Percentiles rank a stretch among this genome's conserved stretches.
Conservation (phyloP, 1,139 yeast species). For the Protomyces pachydermus region DNA sequence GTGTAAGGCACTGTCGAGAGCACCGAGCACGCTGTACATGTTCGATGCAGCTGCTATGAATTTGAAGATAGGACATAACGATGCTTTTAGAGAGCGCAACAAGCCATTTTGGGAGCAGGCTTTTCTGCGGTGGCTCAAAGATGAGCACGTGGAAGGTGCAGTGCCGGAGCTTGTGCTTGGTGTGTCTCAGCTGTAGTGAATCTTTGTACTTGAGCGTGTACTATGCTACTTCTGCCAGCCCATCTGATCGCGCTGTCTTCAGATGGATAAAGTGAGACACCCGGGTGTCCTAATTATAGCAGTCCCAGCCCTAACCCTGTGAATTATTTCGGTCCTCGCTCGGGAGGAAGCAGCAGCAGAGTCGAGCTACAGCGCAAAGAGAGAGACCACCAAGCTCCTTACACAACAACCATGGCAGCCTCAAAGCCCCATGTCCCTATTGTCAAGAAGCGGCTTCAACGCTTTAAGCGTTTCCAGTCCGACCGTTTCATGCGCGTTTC, state of each 20-base stretch:
- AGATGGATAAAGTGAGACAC: not conserved
- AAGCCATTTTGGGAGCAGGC: not conserved
- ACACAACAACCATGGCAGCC: constrained; percentile 66
- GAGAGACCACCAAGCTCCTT: no score
- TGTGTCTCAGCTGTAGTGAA: not conserved
- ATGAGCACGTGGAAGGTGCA: not conserved
- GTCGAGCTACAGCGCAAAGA: no score
- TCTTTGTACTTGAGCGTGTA: no score
- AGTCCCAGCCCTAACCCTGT: not conserved
- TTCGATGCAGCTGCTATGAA: not conserved
- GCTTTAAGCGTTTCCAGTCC: constrained; percentile 99
- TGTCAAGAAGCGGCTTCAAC: constrained; percentile 98
- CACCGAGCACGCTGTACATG: not conserved
- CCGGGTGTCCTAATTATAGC: not conserved
- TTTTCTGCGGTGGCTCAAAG: not conserved
- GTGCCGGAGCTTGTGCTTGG: not conserved
- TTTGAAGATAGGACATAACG: not conserved
- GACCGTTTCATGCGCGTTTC: constrained; percentile 98
- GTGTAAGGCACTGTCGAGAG: not conserved
- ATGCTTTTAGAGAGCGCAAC: not conserved
- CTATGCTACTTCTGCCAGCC: not conserved
- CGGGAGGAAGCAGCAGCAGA: no score
- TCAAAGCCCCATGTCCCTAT: constrained; percentile 98
- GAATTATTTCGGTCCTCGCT: not conserved
- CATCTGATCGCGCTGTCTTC: not conserved